These are phyloP conservation scores for Miamiensis avidus DNA, from an alignment of 169 alveolate species.

Conservation along the genomic window DNA sequence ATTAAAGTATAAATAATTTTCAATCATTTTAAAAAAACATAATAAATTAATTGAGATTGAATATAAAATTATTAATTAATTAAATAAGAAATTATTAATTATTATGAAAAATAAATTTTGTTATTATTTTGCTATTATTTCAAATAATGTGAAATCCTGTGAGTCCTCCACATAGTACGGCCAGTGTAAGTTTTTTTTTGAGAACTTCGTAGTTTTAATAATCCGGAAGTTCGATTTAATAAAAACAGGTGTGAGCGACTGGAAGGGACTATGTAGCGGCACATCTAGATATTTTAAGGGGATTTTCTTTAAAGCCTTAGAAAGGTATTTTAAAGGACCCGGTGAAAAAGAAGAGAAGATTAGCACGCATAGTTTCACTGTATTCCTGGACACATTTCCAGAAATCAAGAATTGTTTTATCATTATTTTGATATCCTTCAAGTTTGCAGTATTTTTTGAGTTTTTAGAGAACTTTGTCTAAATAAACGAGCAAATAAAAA, in stretches of 20 bases:
- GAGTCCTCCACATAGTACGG: no score
- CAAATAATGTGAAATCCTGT: no score
- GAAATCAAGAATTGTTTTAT: constrained; percentile 6
- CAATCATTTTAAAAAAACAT: no score
- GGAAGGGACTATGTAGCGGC: constrained; percentile 60
- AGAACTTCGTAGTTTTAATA: constrained; percentile 83
- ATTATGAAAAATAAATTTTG: no score
- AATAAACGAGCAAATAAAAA: no score
- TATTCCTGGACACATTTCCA: constrained; percentile 18
- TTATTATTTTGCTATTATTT: no score
- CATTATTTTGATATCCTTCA: background rate
- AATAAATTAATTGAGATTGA: no score
- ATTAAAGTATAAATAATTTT: no score
- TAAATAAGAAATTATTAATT: no score
- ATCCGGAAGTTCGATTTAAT: constrained; percentile 87
- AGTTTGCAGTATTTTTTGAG: constrained; percentile 7
- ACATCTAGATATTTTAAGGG: constrained; percentile 19
- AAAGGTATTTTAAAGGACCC: constrained; percentile 21
- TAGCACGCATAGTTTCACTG: constrained; percentile 9
- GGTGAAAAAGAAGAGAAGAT: constrained; percentile 20
- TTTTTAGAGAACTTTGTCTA: constrained; percentile 3
- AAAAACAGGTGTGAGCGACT: constrained; percentile 92
- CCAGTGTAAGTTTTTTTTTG: constrained; percentile 82
- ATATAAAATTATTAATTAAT: no score
- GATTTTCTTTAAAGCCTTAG: constrained; percentile 8